Evolutionary conservation across 495 filamentous ascomycete species (phyloP), one percentile per base, ranked within the genome.

Genomic region (Amniculicola lignicola): DNA sequence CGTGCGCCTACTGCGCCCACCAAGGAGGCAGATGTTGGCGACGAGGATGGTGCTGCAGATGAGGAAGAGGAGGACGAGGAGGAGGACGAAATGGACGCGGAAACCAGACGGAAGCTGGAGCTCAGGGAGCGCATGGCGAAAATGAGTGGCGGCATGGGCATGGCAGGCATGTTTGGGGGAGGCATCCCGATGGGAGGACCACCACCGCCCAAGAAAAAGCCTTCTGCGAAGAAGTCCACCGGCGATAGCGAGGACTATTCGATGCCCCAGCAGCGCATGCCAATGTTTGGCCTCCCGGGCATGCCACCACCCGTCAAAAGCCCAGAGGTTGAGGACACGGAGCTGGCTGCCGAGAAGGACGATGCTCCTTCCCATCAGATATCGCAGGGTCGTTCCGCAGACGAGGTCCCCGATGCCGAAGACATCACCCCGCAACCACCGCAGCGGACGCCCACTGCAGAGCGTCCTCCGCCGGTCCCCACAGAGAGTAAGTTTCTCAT

Each of bases 71-170:
- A 85, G 16, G 85, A 85, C n/a, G 87, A 87, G 24, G 85, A 89
- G 37, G 89, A 93, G 45, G 88, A 93, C 37, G 92, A 96, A n/a
- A 73, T 94, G 40, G 93, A 98, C 55, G 90, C 90, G 0, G 93
- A 98, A 68, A 75, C 89, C 29, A 85, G 81, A 54, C 86, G 92
- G 54, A 85, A 85, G 69, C 83, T 95, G 73, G 93, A 95, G 63
- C 75, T 98, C 47, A 83, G 94, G 36, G 90, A 90, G 45, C 82
- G 93, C 57, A 97, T 98, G 89, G 92, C 91, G 21, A 96, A 94
- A 72, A 94, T 98, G 88, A 93, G 90, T 59, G 93, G 94, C 55
- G 93, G 93, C 14, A 96, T 96, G 90, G 90, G 91, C 14, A 91
- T 96, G 85, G 84, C 89, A 69, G 90, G 92, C 40, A 91, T 96